These are phyloP conservation scores for Pulveroboletus ravenelii DNA, from an alignment of 768 basidiomycete genomes.

Conservation along the genomic window DNA sequence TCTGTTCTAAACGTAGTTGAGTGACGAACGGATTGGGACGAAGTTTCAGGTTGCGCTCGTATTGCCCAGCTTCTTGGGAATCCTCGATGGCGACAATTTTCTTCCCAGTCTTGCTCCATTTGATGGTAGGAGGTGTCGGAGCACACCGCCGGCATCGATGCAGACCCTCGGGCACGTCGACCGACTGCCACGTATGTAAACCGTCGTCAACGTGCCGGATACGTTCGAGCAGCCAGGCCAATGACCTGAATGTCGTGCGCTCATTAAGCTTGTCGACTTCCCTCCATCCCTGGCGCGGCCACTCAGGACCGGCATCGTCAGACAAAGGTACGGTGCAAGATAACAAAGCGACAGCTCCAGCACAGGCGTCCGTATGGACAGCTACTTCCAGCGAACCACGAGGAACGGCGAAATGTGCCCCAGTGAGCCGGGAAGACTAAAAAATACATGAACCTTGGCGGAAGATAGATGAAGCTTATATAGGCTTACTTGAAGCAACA, in stretches of 20 bases:
- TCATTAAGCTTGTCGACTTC: constrained; percentile 88
- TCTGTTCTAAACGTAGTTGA: constrained; percentile 64
- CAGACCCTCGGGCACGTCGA: constrained; percentile 42
- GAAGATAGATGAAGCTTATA: neutral
- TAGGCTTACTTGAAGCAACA: constrained; percentile 51
- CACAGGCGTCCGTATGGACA: constrained; percentile 59
- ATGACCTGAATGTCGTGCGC: constrained; percentile 68
- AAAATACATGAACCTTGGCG: constrained; percentile 4
- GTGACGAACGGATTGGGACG: constrained; percentile 86
- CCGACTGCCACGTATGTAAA: constrained; percentile 62
- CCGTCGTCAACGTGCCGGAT: constrained; percentile 68
- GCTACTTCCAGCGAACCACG: constrained; percentile 45
- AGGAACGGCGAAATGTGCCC: constrained; percentile 68
- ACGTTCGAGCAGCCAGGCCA: constrained; percentile 87
- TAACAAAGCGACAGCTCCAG: constrained; percentile 71
- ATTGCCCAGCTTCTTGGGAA: constrained; percentile 79
- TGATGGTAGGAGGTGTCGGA: constrained; percentile 67
- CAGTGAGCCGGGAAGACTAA: constrained; percentile 49
- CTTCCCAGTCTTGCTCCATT: constrained; percentile 64
- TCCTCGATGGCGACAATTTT: constrained; percentile 73
- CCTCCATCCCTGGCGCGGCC: constrained; percentile 69
- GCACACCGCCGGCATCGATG: constrained; percentile 76
- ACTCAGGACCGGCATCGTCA: constrained; percentile 68
- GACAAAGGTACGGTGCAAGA: constrained; percentile 70
- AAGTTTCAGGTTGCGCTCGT: constrained; percentile 81